Evolutionary conservation across 2,329 filamentous ascomycete genomes (phyloP), one percentile per base, ranked within the genome.

Genomic region (Nothomitra cinnamomea): DNA sequence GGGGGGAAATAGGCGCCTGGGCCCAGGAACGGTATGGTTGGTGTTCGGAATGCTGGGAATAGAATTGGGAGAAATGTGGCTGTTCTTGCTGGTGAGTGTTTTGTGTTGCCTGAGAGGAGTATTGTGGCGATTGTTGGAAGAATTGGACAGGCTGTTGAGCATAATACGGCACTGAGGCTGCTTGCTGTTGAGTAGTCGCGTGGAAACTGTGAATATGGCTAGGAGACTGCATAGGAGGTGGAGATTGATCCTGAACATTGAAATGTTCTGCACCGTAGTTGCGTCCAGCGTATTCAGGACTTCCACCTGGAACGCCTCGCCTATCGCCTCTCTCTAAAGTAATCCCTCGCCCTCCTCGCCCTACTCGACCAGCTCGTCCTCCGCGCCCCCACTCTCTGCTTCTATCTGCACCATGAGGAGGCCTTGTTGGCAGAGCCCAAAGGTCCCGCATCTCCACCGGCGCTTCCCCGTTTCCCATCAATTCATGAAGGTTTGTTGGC

Each of bases 401-500:
- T 35, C 52, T 24, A 36, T 17, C 48, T 19, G 15, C 28, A 12
- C 47, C 41, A 36, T 25, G 22, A 12, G 41, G 15, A 3, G 28
- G 22, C 19, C 17, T 25, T 1, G n/a, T 25, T 17, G 41, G 17
- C n/a, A 24, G 17, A 24, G 35, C 2, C 41, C 32, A 15, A 15
- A 12, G 10, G 32, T 17, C 35, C 2, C n/a, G 15, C 10, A 6
- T 17, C 38, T 55, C 53, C 19, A n/a, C 25, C 17, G 42, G 13
- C 35, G 53, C 22, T 56, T 69, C 65, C 42, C 64, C 62, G 17
- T 59, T 56, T 17, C 69, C 61, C 70, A 75, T 67, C 62, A 73
- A 65, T 64, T 73, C 64, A 60, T 73, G 66, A 58, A 83, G 79
- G 50, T 81, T 81, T 17, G 76, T 72, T 1, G 85, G 85, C 17